A percentile compares a stretch with the other conserved stretches of the same genome.
phyloP scores from a whole-genome alignment of 2,329 filamentous ascomycete genomes.

The Helotiales sp. region DNA sequence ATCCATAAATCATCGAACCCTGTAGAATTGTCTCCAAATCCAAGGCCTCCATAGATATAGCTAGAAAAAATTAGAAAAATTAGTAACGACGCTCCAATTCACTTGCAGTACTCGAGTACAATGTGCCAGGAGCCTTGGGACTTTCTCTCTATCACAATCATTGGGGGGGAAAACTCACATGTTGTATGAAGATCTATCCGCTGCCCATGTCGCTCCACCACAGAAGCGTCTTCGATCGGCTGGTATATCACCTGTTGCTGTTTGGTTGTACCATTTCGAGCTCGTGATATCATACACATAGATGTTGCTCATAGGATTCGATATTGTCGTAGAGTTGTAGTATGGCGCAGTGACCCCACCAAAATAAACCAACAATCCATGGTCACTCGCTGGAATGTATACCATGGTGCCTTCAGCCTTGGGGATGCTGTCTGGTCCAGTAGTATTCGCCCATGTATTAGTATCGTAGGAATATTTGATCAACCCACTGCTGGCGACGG shows the following conservation, averaged over 20 bases:
- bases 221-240: conserved; percentile 57
- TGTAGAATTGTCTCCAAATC: conserved; percentile 44
- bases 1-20: conserved; percentile 65
- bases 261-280: conserved; percentile 60
- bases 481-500: conserved; percentile 51
- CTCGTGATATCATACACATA: conserved; percentile 61
- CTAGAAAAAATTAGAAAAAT: conserved; percentile 38
- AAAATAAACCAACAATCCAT: conserved; percentile 61
- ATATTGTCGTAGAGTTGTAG: conserved; percentile 44
- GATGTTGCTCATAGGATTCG: conserved; percentile 50
- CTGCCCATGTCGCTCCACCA: conserved; percentile 58
- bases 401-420: conserved; percentile 61
- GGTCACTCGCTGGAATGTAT: conserved; percentile 59
- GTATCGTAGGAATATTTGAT: conserved; percentile 56
- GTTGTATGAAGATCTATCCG: conserved; percentile 62
- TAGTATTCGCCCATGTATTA: conserved; percentile 52
- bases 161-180: conserved; percentile 47
- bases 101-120: too few species aligned
- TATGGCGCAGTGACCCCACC: conserved; percentile 54
- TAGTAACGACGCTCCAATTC: too few species aligned
- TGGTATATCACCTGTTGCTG: conserved; percentile 51
- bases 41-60: conserved; percentile 61
- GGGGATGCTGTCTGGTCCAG: conserved; percentile 51
- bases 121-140: too few species aligned
- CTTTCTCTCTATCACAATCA: too few species aligned